Base-by-base conservation (phyloP, 768 basidiomycete genomes). In the Lactifluus volemus region DNA sequence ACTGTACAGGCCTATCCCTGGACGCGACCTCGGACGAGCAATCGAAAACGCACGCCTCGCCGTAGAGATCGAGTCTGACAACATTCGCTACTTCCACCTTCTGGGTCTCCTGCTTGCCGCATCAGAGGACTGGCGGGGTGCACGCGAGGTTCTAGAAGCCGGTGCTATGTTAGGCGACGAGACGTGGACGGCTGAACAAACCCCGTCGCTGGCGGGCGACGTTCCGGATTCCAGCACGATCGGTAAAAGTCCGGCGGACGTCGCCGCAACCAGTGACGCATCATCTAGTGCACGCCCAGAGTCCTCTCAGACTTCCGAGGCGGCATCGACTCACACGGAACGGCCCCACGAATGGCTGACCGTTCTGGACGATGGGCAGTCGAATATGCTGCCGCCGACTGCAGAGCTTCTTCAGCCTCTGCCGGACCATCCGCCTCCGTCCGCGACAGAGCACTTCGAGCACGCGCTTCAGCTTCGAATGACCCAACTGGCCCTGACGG, bases 51-150 rank as follows among this genome's bases (percentile, higher is more conserved):
- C 90, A 0, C 84, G 86, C 6, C 68, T 76, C 4, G 89, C 93
- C 1, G 83, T 96, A 3, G 88, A 94, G 70, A 77, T 78, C 6
- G 83, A 86, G 34, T 76, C 86, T 0, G 73, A 71, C 36, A 79
- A 82, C 61, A 71, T 89, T 29, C 80, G 90, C 45, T 87, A 89
- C 55, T 98, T 94, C 95, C 96, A 98, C 72, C 80, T 98, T 15
- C 78, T 98, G 0, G 92, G 89, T 0, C 74, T 98, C 5, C 72
- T 96, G 11, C 77, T 95, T n/a, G 84, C 85, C 0, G 86, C 88
- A 9, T 75, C 78, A 32, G 90, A 88, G 63, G 85, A 92, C 65
- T 92, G 91, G 89, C 73, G 73, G 38, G 88, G 85, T 11, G 92
- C 95, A 0, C 75, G 75, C 36, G 84, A 84, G 61, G 84, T 94